Conservation (phyloP, 192 early-diverging fungal genomes). For the Dissophora ornata region DNA sequence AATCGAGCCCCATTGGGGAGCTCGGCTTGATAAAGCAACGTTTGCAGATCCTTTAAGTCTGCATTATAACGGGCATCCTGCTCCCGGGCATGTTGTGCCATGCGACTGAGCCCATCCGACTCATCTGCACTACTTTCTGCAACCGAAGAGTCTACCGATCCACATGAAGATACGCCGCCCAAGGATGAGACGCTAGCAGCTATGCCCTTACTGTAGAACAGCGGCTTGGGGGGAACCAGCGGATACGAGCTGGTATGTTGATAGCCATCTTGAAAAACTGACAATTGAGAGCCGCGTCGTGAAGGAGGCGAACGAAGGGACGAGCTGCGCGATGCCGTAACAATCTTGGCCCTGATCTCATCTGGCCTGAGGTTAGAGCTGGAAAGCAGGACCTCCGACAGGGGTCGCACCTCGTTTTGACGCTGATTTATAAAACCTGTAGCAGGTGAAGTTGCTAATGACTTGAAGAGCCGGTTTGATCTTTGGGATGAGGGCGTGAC, state of each 20-base stretch:
- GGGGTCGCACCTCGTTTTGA: conserved; percentile 21
- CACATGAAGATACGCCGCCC: conserved; percentile 33
- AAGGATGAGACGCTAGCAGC: conserved; percentile 28
- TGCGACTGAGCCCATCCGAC: conserved; percentile 23
- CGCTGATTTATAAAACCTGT: conserved; percentile 6
- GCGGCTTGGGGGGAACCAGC: conserved; percentile 37
- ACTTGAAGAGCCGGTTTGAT: conserved; percentile 30
- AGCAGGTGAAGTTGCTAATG: conserved; percentile 6
- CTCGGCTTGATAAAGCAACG: conserved; percentile 21
- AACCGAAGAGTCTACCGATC: conserved; percentile 30
- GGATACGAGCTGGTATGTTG: background rate
- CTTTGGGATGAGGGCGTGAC: conserved; percentile 3
- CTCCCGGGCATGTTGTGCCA: conserved; percentile 33
- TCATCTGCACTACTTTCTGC: conserved; percentile 33
- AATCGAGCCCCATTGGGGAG: background rate
- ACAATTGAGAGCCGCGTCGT: background rate
- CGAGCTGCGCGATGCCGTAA: conserved; percentile 20
- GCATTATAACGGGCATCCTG: conserved; percentile 33
- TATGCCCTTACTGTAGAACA: conserved; percentile 34
- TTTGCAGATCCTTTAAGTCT: conserved; percentile 40
- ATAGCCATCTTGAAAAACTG: no score
- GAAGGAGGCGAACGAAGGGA: conserved; percentile 21
- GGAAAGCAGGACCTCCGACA: conserved; percentile 36
- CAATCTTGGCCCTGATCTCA: conserved; percentile 27
- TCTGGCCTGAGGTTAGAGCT: conserved; percentile 36